Conservation (phyloP, 352 stramenopile species). For the Phytophthora megakarya region DNA sequence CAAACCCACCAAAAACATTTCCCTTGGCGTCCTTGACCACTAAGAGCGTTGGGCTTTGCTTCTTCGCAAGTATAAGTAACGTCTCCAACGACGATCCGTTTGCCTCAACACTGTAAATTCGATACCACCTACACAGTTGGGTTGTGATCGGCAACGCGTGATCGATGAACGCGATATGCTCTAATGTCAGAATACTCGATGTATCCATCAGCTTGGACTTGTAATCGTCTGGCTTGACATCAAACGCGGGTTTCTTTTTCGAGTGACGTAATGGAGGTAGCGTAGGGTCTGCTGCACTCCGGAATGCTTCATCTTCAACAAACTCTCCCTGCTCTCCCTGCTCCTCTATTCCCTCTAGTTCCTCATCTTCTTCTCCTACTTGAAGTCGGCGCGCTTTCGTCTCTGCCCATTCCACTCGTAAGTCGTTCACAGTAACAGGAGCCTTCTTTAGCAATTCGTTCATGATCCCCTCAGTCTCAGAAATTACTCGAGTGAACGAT, state of each 20-base stretch:
- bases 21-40: conserved; percentile 79
- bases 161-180: conserved; percentile 77
- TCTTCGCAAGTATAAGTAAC: conserved; percentile 65
- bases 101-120: conserved; percentile 78
- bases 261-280: conserved; percentile 30
- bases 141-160: conserved; percentile 74
- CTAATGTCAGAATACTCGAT: conserved; percentile 72
- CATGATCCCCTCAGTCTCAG: conserved; percentile 69
- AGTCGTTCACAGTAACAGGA: conserved; percentile 62
- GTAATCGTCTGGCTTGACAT: conserved; percentile 66
- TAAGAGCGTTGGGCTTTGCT: conserved; percentile 77
- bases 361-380: conserved; percentile 32
- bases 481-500: conserved; percentile 82
- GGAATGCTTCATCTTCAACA: conserved; percentile 36
- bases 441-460: conserved; percentile 72
- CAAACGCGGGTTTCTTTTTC: conserved; percentile 61
- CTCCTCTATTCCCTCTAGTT: no score
- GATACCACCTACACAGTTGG: conserved; percentile 82
- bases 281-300: conserved; percentile 24
- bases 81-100: conserved; percentile 83
- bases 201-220: conserved; percentile 72
- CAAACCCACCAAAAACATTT: conserved; percentile 87
- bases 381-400: conserved; percentile 43
- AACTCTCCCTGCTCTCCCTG: conserved; percentile 23
- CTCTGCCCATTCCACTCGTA: conserved; percentile 68